A percentile compares a stretch with the other conserved stretches of the same genome.
Evolutionary conservation across 2,329 filamentous ascomycete genomes (phyloP).

Genomic region (Rhinocladiella mackenziei): DNA sequence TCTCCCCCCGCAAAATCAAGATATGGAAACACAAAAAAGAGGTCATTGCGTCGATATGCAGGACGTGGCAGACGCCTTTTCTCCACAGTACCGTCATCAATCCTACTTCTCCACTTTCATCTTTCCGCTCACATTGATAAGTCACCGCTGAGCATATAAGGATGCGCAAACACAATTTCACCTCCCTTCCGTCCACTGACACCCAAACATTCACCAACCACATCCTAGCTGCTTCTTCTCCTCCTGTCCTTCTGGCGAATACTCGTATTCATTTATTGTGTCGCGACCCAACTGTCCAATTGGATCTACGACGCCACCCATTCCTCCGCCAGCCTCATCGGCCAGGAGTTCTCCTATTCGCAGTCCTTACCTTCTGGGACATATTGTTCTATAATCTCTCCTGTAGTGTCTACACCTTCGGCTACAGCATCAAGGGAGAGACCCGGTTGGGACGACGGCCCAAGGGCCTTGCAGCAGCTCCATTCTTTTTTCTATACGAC

Average conservation of each 20-base stretch:
- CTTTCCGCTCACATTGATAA: too few relatives aligned
- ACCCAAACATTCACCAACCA: conserved; percentile 68
- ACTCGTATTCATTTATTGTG: conserved; percentile 58
- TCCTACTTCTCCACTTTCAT: too few relatives aligned
- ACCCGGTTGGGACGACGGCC: conserved; percentile 55
- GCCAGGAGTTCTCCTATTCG: conserved; percentile 71
- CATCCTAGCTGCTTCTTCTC: conserved; percentile 70
- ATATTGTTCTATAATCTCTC: conserved; percentile 73
- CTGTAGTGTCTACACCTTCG: conserved; percentile 63
- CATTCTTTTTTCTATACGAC: conserved; percentile 63
- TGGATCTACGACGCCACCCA: conserved; percentile 21
- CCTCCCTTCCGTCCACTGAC: conserved; percentile 9
- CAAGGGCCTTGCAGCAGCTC: conserved; percentile 59
- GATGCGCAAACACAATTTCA: conserved; percentile 8
- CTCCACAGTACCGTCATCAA: too few relatives aligned
- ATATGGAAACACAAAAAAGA: too few relatives aligned
- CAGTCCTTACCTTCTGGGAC: conserved; percentile 76
- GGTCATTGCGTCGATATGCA: too few relatives aligned
- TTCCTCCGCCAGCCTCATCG: conserved; percentile 33
- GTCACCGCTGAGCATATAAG: too few relatives aligned
- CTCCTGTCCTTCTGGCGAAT: conserved; percentile 45
- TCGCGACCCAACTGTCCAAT: conserved; percentile 59
- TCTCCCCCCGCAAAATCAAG: too few relatives aligned
- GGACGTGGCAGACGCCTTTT: too few relatives aligned
- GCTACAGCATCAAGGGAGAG: conserved; percentile 55